Base-by-base conservation (phyloP, 352 stramenopile species). In the Globisporangium irregulare region DNA sequence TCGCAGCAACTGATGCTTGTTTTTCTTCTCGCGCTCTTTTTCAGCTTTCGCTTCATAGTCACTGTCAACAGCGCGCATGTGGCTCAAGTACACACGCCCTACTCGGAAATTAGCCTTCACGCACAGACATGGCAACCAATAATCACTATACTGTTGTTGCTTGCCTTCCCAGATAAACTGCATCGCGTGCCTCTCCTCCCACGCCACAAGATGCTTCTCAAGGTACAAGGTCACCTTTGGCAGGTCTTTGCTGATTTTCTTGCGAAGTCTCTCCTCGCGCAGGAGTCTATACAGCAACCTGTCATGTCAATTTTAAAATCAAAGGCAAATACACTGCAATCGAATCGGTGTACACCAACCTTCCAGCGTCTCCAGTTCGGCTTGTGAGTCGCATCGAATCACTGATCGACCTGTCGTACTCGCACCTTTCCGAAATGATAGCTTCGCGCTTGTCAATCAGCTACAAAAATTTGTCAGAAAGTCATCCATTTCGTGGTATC, bases 91-190 rank as follows among this genome's bases (percentile, higher is more conserved):
- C 32, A 69, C 63, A 6, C 72, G 34, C 3, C 74, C 78, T 85
- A 64, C 6, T 14, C 5, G 3, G 18, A 18, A 4, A 62, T 6
- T 1, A 36, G 9, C 6, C 1, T 41, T 18, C 38, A 55, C 29
- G 0, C 18, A 22, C 29, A 4, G 50, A 64, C 32, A 60, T n/a
- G 41, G 9, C 46, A 27, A n/a, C 14, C 18, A 24, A 5, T 6
- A 24, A 22, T 24, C 2, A 9, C 32, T 38, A 51, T 24, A 4
- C 18, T 22, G 2, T 51, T 51, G 43, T 24, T 9, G 7, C 12
- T n/a, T 74, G 84, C 79, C 79, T 60, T 80, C 78, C 68, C 73
- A 80, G 46, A 73, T 22, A 48, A 87, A 85, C 12, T 61, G 25
- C 14, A 77, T 54, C 4, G 64, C 67, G 25, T 78, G 69, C 24